Conservation (phyloP, 169 alveolate genomes). For the Babesia bovis region DNA sequence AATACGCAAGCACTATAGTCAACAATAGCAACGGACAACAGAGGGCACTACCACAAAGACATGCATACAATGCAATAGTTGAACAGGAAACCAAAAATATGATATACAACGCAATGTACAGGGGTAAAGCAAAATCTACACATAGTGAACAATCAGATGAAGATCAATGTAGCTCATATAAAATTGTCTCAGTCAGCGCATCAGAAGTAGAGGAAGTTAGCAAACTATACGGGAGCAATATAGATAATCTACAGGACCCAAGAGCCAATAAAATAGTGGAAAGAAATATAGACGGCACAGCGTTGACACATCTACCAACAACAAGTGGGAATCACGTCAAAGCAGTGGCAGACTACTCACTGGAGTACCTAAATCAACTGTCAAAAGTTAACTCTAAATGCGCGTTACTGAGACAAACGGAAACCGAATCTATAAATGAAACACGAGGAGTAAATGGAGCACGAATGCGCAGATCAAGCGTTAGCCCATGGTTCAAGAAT, state of each 20-base stretch:
- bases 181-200: slow-evolving; percentile 14
- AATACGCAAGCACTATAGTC: not conserved
- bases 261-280: not conserved
- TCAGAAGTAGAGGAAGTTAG: slow-evolving; percentile 14
- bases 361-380: slow-evolving; percentile 36
- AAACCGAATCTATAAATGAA: not conserved
- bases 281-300: slow-evolving; percentile 1
- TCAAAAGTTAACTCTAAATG: slow-evolving; percentile 47
- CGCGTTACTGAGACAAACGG: slow-evolving; percentile 17
- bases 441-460: not conserved
- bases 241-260: too few relatives aligned
- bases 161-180: too few relatives aligned
- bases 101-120: not conserved
- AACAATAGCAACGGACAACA: not conserved
- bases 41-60: not conserved
- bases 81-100: not conserved
- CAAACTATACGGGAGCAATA: not conserved
- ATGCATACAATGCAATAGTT: not conserved
- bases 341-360: slow-evolving; percentile 21
- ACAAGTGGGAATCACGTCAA: slow-evolving; percentile 20
- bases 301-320: slow-evolving; percentile 30
- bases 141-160: not conserved
- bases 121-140: not conserved
- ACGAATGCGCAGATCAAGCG: not conserved
- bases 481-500: slow-evolving; percentile 54